Percentiles rank a stretch among this genome's conserved stretches.
phyloP scores from a whole-genome alignment of 1,139 yeast species.

The Lodderomyces beijingensis region DNA sequence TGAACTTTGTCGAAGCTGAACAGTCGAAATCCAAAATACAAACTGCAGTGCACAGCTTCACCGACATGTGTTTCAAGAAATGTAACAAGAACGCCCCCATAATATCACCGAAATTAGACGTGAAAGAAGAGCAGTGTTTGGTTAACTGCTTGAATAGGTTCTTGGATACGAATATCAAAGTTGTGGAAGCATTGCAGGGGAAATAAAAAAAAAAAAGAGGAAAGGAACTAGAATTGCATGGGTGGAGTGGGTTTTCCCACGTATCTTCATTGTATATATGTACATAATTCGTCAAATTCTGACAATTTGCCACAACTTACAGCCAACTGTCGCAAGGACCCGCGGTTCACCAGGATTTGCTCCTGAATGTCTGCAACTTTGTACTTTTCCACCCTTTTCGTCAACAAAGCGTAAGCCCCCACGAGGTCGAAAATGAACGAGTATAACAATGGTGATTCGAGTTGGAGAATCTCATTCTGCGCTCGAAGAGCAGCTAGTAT shows the following conservation, averaged over 20 bases:
- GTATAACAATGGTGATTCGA: slow-evolving; percentile 19
- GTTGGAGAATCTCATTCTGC: slow-evolving; percentile 17
- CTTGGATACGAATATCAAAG: slow-evolving; percentile 81
- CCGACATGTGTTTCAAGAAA: slow-evolving; percentile 86
- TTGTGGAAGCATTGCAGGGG: slow-evolving; percentile 56
- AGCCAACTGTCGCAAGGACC: slow-evolving; percentile 5
- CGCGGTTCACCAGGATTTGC: slow-evolving; percentile 8
- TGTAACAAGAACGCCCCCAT: slow-evolving; percentile 57
- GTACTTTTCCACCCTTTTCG: slow-evolving; percentile 7
- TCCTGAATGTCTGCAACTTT: slow-evolving; percentile 6
- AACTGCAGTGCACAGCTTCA: slow-evolving; percentile 77
- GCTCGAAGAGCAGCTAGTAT: slow-evolving; percentile 15
- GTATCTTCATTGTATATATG: slow-evolving; percentile 6
- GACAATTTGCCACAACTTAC: slow-evolving; percentile 4
- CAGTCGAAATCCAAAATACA: slow-evolving; percentile 87
- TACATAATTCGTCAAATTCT: slow-evolving; percentile 9
- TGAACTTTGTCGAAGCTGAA: slow-evolving; percentile 75
- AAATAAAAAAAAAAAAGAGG: slow-evolving; percentile 15
- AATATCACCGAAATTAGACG: slow-evolving; percentile 47
- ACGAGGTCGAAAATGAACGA: slow-evolving; percentile 33
- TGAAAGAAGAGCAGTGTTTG: slow-evolving; percentile 68
- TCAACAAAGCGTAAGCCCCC: slow-evolving; percentile 26
- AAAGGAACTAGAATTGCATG: too few species aligned
- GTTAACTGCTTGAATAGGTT: slow-evolving; percentile 80
- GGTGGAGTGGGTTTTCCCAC: too few species aligned